Conservation (phyloP, 768 basidiomycete species). For the Lentinula boryana region DNA sequence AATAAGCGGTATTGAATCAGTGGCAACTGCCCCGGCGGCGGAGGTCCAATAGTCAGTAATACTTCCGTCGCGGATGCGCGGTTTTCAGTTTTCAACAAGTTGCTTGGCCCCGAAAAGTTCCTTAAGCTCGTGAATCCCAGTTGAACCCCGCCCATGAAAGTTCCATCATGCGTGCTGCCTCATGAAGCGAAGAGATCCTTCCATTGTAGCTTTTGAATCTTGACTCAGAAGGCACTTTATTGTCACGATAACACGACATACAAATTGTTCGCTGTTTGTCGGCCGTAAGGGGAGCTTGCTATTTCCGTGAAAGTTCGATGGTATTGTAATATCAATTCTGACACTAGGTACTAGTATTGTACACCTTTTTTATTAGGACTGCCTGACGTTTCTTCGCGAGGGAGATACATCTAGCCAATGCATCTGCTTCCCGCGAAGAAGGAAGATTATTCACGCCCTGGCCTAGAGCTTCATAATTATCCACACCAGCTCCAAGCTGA, state of each 20-base stretch:
- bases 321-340: not conserved
- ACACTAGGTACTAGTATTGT: not conserved
- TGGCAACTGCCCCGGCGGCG: not conserved
- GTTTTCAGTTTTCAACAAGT: not conserved
- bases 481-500: constrained; percentile 45
- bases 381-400: constrained; percentile 5
- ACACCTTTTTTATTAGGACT: not conserved
- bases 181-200: not conserved
- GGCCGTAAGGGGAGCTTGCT: not conserved
- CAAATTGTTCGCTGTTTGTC: not conserved
- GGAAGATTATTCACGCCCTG: constrained; percentile 7
- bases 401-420: constrained; percentile 1
- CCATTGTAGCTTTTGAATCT: too few species aligned
- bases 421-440: not conserved
- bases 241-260: not conserved
- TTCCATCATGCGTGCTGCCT: not conserved
- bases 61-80: not conserved
- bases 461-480: constrained; percentile 13
- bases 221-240: not conserved
- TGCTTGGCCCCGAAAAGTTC: not conserved
- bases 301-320: not conserved
- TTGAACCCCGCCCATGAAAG: not conserved
- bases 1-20: not conserved
- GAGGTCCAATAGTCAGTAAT: not conserved
- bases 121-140: not conserved